Base-by-base conservation (phyloP, 2,329 filamentous ascomycete genomes). In the Fusarium burgessii region DNA sequence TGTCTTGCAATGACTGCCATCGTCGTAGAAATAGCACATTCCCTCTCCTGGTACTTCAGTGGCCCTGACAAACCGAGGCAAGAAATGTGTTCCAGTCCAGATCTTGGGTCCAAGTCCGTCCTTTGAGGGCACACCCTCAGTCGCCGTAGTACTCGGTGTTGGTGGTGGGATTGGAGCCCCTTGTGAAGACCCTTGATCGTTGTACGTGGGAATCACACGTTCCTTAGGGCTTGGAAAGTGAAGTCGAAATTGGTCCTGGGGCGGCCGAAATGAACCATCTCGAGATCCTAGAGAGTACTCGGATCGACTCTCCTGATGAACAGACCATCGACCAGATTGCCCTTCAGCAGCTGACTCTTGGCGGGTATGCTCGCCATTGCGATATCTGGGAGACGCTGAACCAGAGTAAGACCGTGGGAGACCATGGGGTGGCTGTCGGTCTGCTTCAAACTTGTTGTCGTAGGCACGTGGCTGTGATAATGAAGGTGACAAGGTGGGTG, bases 1-100 rank as follows among this genome's bases (percentile, higher is more conserved):
- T 40, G 92, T 93, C 75, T 92, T 93, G 83, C 92, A 95, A 78
- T 93, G 91, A 57, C 90, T 92, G 33, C 92, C 93, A 77, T 97
- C 93, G 70, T 95, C 93, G 78, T 96, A 96, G 68, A 96, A 91
- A 78, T 94, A 96, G 82, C 93, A 96, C 75, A 92, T 80, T 5
- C 93, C 93, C 80, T 96, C 92, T 12, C 93, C 93, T 1, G 91
- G 89, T 7, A 96, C 88, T 58, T 92, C 90, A 29, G 87, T 87
- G 45, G 88, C 86, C 51, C 86, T 84, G 29, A 91, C 85, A 73
- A 91, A 91, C 17, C 89, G 85, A n/a, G 90, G 90, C 58, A 92
- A 79, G 71, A 91, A 91, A 63, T 91, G 88, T 5, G 87, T 89
- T 29, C 90, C 90, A 3, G 89, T 91, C 90, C 90, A 91, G 64